phyloP scores from a whole-genome alignment of 1,139 yeast species.

The Debaryomyces sp. region DNA sequence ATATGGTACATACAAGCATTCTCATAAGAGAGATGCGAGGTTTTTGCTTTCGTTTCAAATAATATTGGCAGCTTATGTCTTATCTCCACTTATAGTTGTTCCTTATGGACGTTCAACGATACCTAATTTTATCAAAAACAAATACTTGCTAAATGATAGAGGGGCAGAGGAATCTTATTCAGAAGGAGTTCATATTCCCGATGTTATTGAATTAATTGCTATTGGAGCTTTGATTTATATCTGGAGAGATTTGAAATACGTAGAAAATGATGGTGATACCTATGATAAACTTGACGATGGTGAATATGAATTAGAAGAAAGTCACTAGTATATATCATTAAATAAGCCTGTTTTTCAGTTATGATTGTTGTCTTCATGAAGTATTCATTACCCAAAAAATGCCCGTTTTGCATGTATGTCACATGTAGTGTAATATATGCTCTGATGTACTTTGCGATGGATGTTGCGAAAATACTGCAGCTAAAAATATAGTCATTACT shows the following conservation, averaged over 20 bases:
- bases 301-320: neutral
- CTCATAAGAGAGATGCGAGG: neutral
- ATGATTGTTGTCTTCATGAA: neutral
- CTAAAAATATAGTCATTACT: neutral
- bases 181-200: conserved; percentile 1
- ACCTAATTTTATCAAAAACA: neutral
- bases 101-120: neutral
- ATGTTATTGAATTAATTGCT: conserved; percentile 3
- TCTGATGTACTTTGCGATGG: neutral
- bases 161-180: neutral
- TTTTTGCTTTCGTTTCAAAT: neutral
- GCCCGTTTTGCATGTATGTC: too few species aligned
- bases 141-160: neutral
- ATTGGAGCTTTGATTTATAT: conserved; percentile 1
- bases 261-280: neutral
- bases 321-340: neutral
- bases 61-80: neutral
- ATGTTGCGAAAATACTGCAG: neutral
- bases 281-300: neutral
- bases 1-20: neutral
- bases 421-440: neutral
- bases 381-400: too few species aligned
- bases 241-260: conserved; percentile 5
- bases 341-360: neutral
- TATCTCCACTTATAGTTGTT: conserved; percentile 2